Percentiles rank a stretch among this genome's conserved stretches.
phyloP scores from a whole-genome alignment of 108 stramenopile genomes.

The Fistulifera pelliculosa region DNA sequence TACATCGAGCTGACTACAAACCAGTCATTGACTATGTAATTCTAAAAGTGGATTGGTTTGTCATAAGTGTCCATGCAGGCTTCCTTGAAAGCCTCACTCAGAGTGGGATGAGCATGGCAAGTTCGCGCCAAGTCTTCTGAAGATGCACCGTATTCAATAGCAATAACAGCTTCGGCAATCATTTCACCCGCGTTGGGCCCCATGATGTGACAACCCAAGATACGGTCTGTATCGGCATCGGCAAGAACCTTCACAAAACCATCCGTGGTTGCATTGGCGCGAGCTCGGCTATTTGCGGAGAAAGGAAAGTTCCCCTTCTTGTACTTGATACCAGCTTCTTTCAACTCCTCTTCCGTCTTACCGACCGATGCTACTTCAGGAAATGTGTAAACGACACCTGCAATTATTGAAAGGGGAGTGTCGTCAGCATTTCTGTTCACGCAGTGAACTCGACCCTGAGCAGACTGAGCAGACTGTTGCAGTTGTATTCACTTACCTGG shows the following conservation, averaged over 20 bases:
- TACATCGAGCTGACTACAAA: too few relatives aligned
- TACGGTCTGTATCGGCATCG: conserved; percentile 94
- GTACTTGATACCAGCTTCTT: conserved; percentile 90
- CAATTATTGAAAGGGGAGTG: background rate
- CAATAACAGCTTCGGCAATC: conserved; percentile 98
- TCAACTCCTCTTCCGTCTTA: conserved; percentile 98
- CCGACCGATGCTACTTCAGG: conserved; percentile 99
- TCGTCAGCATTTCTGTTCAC: background rate
- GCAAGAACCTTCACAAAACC: conserved; percentile 97
- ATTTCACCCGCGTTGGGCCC: conserved; percentile 99
- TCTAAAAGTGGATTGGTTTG: conserved; percentile 96
- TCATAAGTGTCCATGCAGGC: conserved; percentile 99
- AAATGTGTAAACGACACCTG: conserved; percentile 96
- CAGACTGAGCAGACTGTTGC: too few relatives aligned
- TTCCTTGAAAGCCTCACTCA: conserved; percentile 99
- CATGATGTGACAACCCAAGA: conserved; percentile 97
- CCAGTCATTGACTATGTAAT: background rate
- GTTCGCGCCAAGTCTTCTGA: conserved; percentile 99
- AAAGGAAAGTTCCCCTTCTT: conserved; percentile 95
- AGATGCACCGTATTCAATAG: conserved; percentile 99
- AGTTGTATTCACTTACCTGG: conserved; percentile 55
- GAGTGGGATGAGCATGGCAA: conserved; percentile 98
- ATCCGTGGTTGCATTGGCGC: conserved; percentile 88
- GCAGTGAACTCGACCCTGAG: background rate
- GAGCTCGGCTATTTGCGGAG: conserved; percentile 91